Percentiles rank a stretch among this genome's conserved stretches.
These are phyloP conservation scores for Rhodomyrtus tomentosa DNA, from an alignment of 345 rosid species.

Conservation along the genomic window DNA sequence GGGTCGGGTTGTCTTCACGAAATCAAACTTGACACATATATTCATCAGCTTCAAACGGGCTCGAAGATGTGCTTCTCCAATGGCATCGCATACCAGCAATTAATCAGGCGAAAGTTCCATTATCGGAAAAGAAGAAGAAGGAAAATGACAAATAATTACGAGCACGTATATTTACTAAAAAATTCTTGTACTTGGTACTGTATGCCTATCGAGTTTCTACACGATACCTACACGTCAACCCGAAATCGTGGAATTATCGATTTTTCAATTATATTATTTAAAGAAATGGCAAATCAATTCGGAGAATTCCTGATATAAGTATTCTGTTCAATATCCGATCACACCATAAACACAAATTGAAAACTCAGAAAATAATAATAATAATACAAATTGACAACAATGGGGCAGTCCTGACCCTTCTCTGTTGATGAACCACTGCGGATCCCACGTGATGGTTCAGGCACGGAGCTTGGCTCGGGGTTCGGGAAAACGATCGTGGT, in stretches of 20 bases:
- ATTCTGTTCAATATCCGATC: no score
- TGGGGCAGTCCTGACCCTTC: background rate
- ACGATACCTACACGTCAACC: background rate
- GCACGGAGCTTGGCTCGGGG: background rate
- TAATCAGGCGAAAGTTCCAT: no score
- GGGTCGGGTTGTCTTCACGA: background rate
- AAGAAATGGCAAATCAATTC: no score
- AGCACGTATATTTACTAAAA: background rate
- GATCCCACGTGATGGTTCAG: background rate
- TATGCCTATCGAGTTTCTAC: background rate
- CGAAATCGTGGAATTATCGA: no score
- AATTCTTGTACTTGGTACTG: background rate
- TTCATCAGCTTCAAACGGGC: background rate
- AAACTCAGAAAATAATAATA: no score
- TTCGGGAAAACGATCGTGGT: background rate
- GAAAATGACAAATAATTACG: background rate
- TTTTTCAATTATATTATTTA: no score
- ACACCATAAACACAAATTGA: no score
- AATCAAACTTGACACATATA: background rate
- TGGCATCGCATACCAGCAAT: no score
- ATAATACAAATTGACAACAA: no score
- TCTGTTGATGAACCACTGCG: background rate
- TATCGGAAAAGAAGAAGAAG: no score
- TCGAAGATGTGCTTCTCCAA: background rate
- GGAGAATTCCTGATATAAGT: no score